Evolutionary conservation across 2,329 filamentous ascomycete species (phyloP), one percentile per base, ranked within the genome.

Genomic region (Aureobasidium mangrovei): DNA sequence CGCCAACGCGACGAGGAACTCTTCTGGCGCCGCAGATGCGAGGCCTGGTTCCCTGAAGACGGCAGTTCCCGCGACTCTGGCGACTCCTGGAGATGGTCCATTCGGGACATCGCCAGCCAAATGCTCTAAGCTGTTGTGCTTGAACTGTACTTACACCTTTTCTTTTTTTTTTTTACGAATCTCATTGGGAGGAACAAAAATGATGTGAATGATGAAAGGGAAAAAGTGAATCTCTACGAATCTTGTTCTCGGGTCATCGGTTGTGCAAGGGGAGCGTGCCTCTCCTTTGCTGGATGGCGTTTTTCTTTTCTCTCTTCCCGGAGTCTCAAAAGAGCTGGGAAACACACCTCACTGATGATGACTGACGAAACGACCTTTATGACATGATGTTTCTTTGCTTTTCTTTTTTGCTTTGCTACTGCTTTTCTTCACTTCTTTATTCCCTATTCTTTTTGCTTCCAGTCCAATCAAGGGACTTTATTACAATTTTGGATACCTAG

Each of bases 1-100:
- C 79, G 91, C 59, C 91, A 97, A 66, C 80, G 87, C 57, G 89
- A 91, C 64, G 93, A 98, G 71, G 93, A 98, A 72, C 85, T 88
- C 45, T 80, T 88, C 58, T 98, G 93, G 93, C 80, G 85, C 61
- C 84, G 84, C 68, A 91, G 91, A 72, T 91, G 91, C 61, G 85
- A 87, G 66, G 84, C 81, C 64, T 98, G 93, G 93, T 81, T 91
- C 59, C 79, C 79, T 49, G 72, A 77, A 59, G 77, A 79, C 57
- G 66, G 70, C 62, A 74, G 77, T 54, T 67, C 59, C 60, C 74
- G 74, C 57, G 71, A 76, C 60, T 79, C 79, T 58, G 70, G 77
- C 62, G 78, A 79, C 60, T 75, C 78, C 52, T 90, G 86, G 88
- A 80, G 85, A 69, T 94, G 89, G 90, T 82, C 82, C 46, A 86